phyloP scores from a whole-genome alignment of 805 yeast species.

The Suhomyces pyralidae region DNA sequence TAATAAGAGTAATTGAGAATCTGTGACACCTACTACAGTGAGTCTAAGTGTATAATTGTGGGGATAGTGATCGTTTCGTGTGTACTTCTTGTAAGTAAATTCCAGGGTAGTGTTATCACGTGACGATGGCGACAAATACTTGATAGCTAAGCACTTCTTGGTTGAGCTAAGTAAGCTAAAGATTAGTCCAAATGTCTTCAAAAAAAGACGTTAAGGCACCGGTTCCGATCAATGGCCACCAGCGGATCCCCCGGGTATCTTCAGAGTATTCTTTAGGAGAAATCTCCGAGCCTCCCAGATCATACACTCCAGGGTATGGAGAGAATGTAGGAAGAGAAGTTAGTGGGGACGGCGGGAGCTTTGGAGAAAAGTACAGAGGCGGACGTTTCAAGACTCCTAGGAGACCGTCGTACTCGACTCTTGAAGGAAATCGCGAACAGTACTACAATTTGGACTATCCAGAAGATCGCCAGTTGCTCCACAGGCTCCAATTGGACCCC shows the following conservation, averaged over 20 bases:
- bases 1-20: too few relatives aligned
- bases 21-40: too few relatives aligned
- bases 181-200: neutral
- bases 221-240: slow-evolving; percentile 14
- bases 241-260: slow-evolving; percentile 6
- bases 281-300: slow-evolving; percentile 10
- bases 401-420: slow-evolving; percentile 20
- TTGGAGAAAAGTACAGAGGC: neutral
- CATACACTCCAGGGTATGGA: slow-evolving; percentile 25
- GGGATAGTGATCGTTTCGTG: too few relatives aligned
- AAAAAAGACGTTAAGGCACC: slow-evolving; percentile 14
- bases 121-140: too few relatives aligned
- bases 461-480: slow-evolving; percentile 31
- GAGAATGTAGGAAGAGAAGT: too few relatives aligned
- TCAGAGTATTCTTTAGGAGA: slow-evolving; percentile 2
- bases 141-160: too few relatives aligned
- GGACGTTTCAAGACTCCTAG: slow-evolving; percentile 1
- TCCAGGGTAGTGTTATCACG: too few relatives aligned
- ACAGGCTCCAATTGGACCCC: slow-evolving; percentile 29
- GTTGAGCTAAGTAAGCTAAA: too few relatives aligned
- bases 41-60: too few relatives aligned
- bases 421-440: slow-evolving; percentile 16
- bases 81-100: too few relatives aligned
- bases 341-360: neutral
- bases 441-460: slow-evolving; percentile 55